Base-by-base conservation (phyloP, 108 stramenopile species). In the Asterionellopsis glacialis region DNA sequence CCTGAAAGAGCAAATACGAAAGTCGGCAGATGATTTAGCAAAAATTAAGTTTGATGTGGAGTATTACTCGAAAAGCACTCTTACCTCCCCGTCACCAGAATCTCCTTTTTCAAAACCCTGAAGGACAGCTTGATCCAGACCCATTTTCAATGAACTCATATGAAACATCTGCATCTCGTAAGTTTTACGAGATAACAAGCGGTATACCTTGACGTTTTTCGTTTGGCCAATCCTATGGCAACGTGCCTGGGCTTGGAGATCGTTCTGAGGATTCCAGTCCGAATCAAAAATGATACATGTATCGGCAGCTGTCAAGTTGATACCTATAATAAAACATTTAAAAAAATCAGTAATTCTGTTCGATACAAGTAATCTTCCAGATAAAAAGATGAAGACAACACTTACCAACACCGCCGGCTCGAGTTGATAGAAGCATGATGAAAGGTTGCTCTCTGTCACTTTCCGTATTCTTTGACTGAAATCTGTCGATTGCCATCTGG, bases 161-260 rank as follows among this genome's bases (percentile, higher is more conserved):
- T 99, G 94, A 65, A 99, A 99, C 98, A 99, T 98, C 73, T 95
- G 88, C 76, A 89, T 84, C 72, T 98, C 99, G 69, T 99, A 99
- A 10, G 95, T 96, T 58, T 97, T 96, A 33, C 90, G 69, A 18
- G 97, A 96, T 18, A 99, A 77, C 27, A 99, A 80, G 15, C 98
- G 93, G 74, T 95, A 98, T 18, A 80, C 71, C 42, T 79, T 80
- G 25, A 80, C 77, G 63, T 67, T 76, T 58, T 96, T 96, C 42
- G 94, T 98, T 72, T 99, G 99, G 0, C 99, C 99, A 66, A 99
- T 99, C 40, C 98, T 80, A 63, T 99, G 99, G 60, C 96, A 97
- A 4, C 98, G 80, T n/a, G 88, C 91, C 66, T 89, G 87, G 9
- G 97, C 97, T 80, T 99, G 97, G 1, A 96, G 53, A 60, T 99